A percentile compares a stretch with the other conserved stretches of the same genome.
Evolutionary conservation across 192 early-diverging fungal genomes (phyloP).

Genomic region (Rhizophagus clarus): DNA sequence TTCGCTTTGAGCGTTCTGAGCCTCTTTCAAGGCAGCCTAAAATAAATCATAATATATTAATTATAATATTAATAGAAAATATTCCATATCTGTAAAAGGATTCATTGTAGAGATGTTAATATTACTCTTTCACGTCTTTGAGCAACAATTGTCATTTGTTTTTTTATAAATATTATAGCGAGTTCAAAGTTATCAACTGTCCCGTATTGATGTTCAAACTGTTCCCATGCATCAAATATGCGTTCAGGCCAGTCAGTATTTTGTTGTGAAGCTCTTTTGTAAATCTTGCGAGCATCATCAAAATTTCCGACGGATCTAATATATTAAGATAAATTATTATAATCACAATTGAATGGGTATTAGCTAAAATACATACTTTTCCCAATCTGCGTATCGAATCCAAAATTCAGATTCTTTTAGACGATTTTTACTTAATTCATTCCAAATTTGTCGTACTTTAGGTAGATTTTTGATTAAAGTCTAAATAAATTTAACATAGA

Average conservation of each 20-base stretch:
- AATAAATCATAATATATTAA: background rate
- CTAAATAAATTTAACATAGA: background rate
- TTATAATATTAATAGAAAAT: background rate
- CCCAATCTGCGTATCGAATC: slow-evolving; percentile 43
- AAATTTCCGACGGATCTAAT: slow-evolving; percentile 30
- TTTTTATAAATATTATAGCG: slow-evolving; percentile 30
- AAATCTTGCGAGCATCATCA: slow-evolving; percentile 24
- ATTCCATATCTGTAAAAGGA: background rate
- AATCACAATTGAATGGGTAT: background rate
- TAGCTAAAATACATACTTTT: slow-evolving; percentile 25
- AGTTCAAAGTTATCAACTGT: slow-evolving; percentile 25
- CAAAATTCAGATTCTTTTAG: slow-evolving; percentile 39
- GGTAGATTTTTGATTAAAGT: slow-evolving; percentile 33
- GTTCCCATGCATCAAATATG: slow-evolving; percentile 40
- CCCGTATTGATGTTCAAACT: slow-evolving; percentile 42
- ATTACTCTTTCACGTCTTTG: slow-evolving; percentile 1
- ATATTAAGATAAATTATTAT: background rate
- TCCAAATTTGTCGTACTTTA: slow-evolving; percentile 42
- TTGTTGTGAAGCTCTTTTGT: slow-evolving; percentile 36
- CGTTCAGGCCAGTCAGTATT: slow-evolving; percentile 44
- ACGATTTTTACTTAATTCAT: slow-evolving; percentile 37
- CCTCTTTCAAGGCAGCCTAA: background rate
- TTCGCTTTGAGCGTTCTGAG: background rate
- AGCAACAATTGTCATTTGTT: background rate
- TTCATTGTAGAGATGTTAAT: background rate